A percentile compares a stretch with the other conserved stretches of the same genome.
These are phyloP conservation scores for Pleurotus cornucopiae DNA, from an alignment of 768 basidiomycete species.

Conservation along the genomic window DNA sequence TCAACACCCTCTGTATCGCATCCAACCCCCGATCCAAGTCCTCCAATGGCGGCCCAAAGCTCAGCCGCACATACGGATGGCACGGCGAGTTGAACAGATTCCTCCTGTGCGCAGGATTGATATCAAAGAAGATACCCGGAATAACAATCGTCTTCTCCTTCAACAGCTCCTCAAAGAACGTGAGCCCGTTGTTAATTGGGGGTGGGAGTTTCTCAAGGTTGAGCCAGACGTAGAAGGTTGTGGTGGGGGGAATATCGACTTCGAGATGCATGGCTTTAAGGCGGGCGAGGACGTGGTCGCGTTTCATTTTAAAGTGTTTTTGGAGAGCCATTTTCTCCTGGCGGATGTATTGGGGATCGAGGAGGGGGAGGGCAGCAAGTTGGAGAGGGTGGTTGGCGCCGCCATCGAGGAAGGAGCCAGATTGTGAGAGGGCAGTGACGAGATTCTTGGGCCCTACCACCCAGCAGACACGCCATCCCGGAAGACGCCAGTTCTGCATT, in stretches of 20 bases:
- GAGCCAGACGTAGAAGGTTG: conserved; percentile 95
- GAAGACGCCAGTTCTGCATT: conserved; percentile 87
- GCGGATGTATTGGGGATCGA: conserved; percentile 66
- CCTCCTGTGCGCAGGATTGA: conserved; percentile 77
- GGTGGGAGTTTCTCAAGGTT: conserved; percentile 74
- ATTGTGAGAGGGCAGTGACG: conserved; percentile 87
- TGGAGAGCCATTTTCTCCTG: conserved; percentile 82
- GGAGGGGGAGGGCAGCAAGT: conserved; percentile 79
- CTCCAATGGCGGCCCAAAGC: conserved; percentile 78
- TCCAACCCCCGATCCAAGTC: conserved; percentile 80
- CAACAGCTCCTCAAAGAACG: conserved; percentile 92
- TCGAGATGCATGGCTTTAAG: conserved; percentile 74
- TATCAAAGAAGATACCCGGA: conserved; percentile 88
- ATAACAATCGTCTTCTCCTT: conserved; percentile 91
- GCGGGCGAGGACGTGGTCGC: conserved; percentile 85
- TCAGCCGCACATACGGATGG: conserved; percentile 84
- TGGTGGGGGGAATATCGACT: conserved; percentile 69
- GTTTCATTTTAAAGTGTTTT: conserved; percentile 86
- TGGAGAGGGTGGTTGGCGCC: conserved; percentile 93
- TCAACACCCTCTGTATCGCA: conserved; percentile 77
- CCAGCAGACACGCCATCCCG: conserved; percentile 95
- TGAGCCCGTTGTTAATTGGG: conserved; percentile 88
- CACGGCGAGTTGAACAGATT: conserved; percentile 90
- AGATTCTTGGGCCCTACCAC: conserved; percentile 88
- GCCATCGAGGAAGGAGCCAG: conserved; percentile 90